These are phyloP conservation scores for Blastocladiella britannica DNA, from an alignment of 192 early-diverging fungal genomes.

Conservation along the genomic window DNA sequence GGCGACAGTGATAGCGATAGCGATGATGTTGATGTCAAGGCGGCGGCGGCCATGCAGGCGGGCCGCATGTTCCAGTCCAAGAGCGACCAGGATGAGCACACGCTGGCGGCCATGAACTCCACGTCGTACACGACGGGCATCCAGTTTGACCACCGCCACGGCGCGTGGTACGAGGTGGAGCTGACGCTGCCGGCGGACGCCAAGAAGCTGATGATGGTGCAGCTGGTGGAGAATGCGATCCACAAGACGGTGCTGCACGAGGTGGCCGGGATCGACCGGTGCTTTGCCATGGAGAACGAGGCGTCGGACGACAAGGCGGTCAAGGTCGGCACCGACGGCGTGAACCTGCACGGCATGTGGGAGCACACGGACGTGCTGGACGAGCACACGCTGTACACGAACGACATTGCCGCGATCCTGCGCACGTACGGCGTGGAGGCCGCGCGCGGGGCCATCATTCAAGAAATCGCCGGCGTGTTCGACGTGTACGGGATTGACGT, in stretches of 20 bases:
- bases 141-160: slow-evolving; percentile 41
- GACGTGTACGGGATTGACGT: slow-evolving; percentile 83
- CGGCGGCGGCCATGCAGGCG: too few relatives aligned
- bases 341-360: slow-evolving; percentile 86
- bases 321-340: slow-evolving; percentile 68
- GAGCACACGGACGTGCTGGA: slow-evolving; percentile 50
- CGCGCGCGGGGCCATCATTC: slow-evolving; percentile 72
- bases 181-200: slow-evolving; percentile 72
- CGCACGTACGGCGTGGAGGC: slow-evolving; percentile 95
- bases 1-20: slow-evolving; percentile 8
- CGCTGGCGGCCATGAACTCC: slow-evolving; percentile 12
- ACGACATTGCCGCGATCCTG: slow-evolving; percentile 88
- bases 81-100: slow-evolving; percentile 12
- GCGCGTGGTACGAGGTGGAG: slow-evolving; percentile 58
- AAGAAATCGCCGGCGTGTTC: slow-evolving; percentile 81
- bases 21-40: slow-evolving; percentile 5
- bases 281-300: slow-evolving; percentile 62
- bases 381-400: slow-evolving; percentile 70
- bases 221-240: slow-evolving; percentile 56
- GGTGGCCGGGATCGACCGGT: slow-evolving; percentile 55
- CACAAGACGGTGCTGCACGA: slow-evolving; percentile 61
- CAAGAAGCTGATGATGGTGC: slow-evolving; percentile 88
- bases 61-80: too few relatives aligned
- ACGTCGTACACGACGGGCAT: slow-evolving; percentile 10
- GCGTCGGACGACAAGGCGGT: slow-evolving; percentile 55